phyloP scores from a whole-genome alignment of 768 basidiomycete genomes.

The Tephrocybe sp. region DNA sequence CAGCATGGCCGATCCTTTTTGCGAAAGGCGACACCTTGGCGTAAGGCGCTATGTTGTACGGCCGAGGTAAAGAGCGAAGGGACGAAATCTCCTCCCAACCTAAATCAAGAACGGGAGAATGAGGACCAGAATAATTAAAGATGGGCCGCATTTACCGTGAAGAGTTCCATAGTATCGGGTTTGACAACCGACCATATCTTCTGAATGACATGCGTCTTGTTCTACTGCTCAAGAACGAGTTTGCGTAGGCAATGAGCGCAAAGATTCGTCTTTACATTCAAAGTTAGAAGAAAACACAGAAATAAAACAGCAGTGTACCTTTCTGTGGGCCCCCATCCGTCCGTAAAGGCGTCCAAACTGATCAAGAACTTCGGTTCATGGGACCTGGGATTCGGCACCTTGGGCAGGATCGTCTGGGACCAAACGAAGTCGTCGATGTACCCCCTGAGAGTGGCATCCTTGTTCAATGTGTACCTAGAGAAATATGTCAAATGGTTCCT shows the following conservation, averaged over 20 bases:
- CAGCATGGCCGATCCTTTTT: conserved; percentile 48
- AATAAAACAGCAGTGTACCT: conserved; percentile 36
- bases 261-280: conserved; percentile 59
- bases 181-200: conserved; percentile 72
- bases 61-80: conserved; percentile 81
- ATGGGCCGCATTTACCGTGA: no score
- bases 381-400: conserved; percentile 76
- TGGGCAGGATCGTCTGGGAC: conserved; percentile 60
- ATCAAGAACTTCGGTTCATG: conserved; percentile 80
- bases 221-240: conserved; percentile 59
- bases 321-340: conserved; percentile 64
- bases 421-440: conserved; percentile 61
- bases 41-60: conserved; percentile 73
- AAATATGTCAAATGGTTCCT: conserved; percentile 23
- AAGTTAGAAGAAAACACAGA: not conserved
- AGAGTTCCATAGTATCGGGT: conserved; percentile 72
- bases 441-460: conserved; percentile 46
- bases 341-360: conserved; percentile 61
- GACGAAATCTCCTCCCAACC: conserved; percentile 70
- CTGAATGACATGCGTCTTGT: conserved; percentile 46
- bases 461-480: conserved; percentile 51
- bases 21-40: conserved; percentile 69
- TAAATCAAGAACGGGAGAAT: not conserved
- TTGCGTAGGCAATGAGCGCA: conserved; percentile 69
- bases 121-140: no score